Percentiles rank a stretch among this genome's conserved stretches.
Conservation (phyloP, 2,329 filamentous ascomycete genomes). For the Zymoseptoria brevis region DNA sequence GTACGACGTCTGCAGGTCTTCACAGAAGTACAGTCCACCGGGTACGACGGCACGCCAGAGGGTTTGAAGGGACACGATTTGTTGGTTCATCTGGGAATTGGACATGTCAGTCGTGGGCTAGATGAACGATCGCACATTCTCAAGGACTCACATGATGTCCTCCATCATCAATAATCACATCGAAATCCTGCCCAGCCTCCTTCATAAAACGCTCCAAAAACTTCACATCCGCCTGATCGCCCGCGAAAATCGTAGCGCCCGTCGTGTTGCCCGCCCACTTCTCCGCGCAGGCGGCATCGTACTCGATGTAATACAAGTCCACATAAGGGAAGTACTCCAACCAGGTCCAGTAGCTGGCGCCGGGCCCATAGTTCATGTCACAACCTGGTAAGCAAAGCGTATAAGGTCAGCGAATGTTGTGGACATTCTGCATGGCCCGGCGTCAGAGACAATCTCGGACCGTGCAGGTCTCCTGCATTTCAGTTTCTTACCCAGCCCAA, state of each 20-base stretch:
- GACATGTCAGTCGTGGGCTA: too few species aligned
- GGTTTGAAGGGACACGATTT: conserved; percentile 30
- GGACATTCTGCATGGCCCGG: neutral
- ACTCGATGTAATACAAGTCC: conserved; percentile 38
- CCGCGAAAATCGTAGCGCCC: conserved; percentile 34
- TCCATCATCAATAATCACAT: conserved; percentile 37
- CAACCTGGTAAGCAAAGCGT: conserved; percentile 17
- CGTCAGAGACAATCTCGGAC: neutral
- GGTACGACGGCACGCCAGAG: conserved; percentile 34
- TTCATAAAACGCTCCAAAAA: conserved; percentile 33
- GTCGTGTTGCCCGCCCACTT: conserved; percentile 31
- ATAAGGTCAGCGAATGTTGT: neutral
- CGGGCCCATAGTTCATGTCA: conserved; percentile 33
- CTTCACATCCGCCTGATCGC: conserved; percentile 33
- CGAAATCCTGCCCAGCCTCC: conserved; percentile 31
- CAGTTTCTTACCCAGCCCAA: conserved; percentile 32
- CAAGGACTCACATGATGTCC: conserved; percentile 22
- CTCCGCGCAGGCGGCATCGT: conserved; percentile 31
- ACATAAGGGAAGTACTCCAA: conserved; percentile 34
- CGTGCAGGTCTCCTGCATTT: conserved; percentile 28
- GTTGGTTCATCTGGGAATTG: conserved; percentile 28
- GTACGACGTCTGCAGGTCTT: conserved; percentile 23
- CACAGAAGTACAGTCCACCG: conserved; percentile 26
- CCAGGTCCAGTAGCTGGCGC: conserved; percentile 36
- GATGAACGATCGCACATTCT: too few species aligned